Conservation (phyloP, 495 filamentous ascomycete genomes). For the Symbiotaphrina buchneri region DNA sequence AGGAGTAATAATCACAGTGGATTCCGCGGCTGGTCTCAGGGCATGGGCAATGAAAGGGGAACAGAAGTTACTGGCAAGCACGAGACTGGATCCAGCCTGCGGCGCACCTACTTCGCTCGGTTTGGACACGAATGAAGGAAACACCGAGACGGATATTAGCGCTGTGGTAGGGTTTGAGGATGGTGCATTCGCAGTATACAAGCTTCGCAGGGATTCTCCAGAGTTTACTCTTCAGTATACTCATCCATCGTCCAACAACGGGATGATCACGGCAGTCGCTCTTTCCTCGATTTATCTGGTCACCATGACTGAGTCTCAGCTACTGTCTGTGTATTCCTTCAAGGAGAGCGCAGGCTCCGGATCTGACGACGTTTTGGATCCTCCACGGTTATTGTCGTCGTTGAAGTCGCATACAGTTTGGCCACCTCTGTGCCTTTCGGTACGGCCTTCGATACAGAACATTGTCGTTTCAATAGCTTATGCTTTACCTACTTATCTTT, state of each 20-base stretch:
- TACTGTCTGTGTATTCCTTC: constrained; percentile 55
- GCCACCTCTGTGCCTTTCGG: constrained; percentile 56
- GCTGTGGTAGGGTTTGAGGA: constrained; percentile 56
- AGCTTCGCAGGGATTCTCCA: constrained; percentile 21
- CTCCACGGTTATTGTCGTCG: constrained; percentile 48
- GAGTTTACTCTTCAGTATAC: constrained; percentile 24
- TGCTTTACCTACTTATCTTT: constrained; percentile 37
- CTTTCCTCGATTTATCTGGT: constrained; percentile 54
- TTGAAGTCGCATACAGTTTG: constrained; percentile 62
- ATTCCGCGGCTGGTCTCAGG: constrained; percentile 40
- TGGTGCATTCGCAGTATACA: constrained; percentile 52
- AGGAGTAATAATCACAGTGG: constrained; percentile 59
- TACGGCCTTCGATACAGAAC: constrained; percentile 33
- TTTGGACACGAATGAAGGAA: constrained; percentile 23
- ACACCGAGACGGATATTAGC: constrained; percentile 16
- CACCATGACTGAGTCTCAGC: constrained; percentile 47
- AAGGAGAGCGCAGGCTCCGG: constrained; percentile 1
- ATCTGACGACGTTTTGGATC: constrained; percentile 5
- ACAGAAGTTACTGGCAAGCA: constrained; percentile 27
- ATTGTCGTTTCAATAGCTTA: constrained; percentile 74
- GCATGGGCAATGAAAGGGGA: constrained; percentile 51
- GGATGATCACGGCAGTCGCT: constrained; percentile 52
- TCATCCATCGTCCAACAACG: constrained; percentile 30
- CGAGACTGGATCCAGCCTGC: constrained; percentile 8
- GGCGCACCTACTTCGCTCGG: constrained; percentile 45